These are phyloP conservation scores for Suillus decipiens DNA, from an alignment of 768 basidiomycete species.

Conservation along the genomic window DNA sequence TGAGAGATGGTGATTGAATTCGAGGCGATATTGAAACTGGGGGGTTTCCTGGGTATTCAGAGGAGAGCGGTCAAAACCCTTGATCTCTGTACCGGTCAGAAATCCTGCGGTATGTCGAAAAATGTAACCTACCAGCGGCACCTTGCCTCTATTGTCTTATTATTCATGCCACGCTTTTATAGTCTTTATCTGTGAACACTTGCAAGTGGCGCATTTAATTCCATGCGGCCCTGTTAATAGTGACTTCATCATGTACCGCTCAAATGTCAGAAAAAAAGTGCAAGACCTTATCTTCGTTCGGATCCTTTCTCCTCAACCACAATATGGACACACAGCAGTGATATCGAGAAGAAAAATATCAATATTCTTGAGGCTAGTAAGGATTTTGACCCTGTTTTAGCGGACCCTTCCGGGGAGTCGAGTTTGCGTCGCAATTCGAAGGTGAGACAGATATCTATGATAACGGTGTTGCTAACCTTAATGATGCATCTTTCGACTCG, in stretches of 20 bases:
- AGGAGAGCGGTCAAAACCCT: neutral
- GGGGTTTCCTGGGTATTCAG: neutral
- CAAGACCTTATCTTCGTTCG: neutral
- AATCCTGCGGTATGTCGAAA: neutral
- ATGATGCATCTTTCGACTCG: neutral
- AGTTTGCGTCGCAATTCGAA: conserved; percentile 52
- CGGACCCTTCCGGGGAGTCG: conserved; percentile 37
- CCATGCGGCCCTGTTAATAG: neutral
- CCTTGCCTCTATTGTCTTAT: neutral
- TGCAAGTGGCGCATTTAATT: neutral
- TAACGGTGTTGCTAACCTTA: conserved; percentile 39
- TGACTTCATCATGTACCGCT: neutral
- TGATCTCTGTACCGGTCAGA: neutral
- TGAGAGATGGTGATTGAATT: neutral
- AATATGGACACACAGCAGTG: neutral
- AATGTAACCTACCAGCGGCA: neutral
- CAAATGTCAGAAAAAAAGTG: neutral
- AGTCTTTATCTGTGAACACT: neutral
- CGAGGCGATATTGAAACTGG: neutral
- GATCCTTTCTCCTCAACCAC: neutral
- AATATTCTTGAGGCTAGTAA: neutral
- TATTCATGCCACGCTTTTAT: conserved; percentile 1
- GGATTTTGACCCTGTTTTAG: conserved; percentile 19
- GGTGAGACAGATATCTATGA: conserved; percentile 57
- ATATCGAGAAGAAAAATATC: neutral